Evolutionary conservation across 1,284 basidiomycete genomes (phyloP).

Genomic region (Tilletia indica): DNA sequence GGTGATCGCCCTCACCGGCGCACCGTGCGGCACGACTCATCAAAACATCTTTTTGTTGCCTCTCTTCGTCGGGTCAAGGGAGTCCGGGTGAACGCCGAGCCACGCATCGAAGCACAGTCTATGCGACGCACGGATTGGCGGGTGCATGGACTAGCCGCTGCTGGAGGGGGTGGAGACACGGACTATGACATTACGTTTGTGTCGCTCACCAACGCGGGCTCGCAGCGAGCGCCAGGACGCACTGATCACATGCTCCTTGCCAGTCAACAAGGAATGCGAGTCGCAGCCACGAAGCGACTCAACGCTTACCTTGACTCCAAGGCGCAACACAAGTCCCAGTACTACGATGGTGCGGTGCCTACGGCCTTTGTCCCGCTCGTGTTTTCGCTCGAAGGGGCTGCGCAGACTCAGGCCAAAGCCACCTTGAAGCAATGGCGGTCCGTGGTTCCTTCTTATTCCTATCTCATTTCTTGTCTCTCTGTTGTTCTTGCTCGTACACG

Average conservation of each 20-base stretch:
- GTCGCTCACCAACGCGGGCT: not conserved
- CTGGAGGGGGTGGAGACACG: not conserved
- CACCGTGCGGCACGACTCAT: constrained; percentile 6
- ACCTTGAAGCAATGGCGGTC: too few relatives aligned
- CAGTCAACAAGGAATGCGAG: not conserved
- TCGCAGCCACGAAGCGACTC: not conserved
- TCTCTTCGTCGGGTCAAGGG: not conserved
- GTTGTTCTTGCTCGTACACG: too few relatives aligned
- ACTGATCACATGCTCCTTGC: not conserved
- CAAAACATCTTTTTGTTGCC: not conserved
- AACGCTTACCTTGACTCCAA: not conserved
- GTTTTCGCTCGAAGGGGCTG: too few relatives aligned
- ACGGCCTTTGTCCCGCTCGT: not conserved
- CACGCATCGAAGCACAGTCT: not conserved
- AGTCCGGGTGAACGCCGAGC: not conserved
- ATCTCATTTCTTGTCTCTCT: too few relatives aligned
- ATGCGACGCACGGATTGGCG: not conserved
- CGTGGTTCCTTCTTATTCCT: too few relatives aligned
- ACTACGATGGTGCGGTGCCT: not conserved
- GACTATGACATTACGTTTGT: not conserved
- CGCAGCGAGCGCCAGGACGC: not conserved
- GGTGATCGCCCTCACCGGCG: constrained; percentile 13
- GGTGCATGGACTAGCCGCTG: not conserved
- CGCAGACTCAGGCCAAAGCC: too few relatives aligned
- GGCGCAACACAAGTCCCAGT: not conserved